These are phyloP conservation scores for Stemphylium vesicarium DNA, from an alignment of 2,329 filamentous ascomycete genomes.

Conservation along the genomic window DNA sequence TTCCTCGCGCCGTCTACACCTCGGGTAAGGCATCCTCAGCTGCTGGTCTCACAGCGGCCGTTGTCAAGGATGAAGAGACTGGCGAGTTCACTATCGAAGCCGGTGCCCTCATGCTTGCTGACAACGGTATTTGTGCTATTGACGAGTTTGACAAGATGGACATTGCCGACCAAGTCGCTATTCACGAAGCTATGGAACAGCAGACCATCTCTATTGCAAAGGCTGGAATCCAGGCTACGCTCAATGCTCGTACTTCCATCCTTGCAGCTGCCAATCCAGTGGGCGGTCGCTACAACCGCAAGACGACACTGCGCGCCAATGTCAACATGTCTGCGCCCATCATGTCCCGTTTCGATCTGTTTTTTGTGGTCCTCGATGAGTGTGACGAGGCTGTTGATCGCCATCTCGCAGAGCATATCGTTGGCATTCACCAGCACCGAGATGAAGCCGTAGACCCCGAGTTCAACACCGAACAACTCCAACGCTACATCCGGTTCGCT, in stretches of 20 bases:
- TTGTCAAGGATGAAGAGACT: slow-evolving; percentile 97
- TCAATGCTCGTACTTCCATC: slow-evolving; percentile 94
- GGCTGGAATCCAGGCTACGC: slow-evolving; percentile 94
- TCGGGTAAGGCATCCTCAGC: slow-evolving; percentile 97
- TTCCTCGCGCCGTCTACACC: slow-evolving; percentile 96
- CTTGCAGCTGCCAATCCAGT: slow-evolving; percentile 96
- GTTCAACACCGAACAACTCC: slow-evolving; percentile 93
- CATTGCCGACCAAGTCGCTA: slow-evolving; percentile 93
- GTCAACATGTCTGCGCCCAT: slow-evolving; percentile 99
- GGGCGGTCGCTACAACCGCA: slow-evolving; percentile 95
- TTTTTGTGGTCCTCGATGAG: slow-evolving; percentile 97
- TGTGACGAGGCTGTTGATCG: slow-evolving; percentile 92
- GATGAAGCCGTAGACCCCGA: slow-evolving; percentile 92
- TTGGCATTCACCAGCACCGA: slow-evolving; percentile 88
- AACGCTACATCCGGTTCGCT: slow-evolving; percentile 96
- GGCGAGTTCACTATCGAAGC: slow-evolving; percentile 99
- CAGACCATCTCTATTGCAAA: slow-evolving; percentile 99
- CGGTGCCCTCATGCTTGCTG: slow-evolving; percentile 93
- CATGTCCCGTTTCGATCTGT: slow-evolving; percentile 98
- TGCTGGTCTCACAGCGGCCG: slow-evolving; percentile 94
- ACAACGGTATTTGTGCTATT: slow-evolving; percentile 97
- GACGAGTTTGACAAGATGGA: slow-evolving; percentile 99
- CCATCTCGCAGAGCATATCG: slow-evolving; percentile 92
- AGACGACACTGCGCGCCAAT: slow-evolving; percentile 89
- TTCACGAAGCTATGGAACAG: slow-evolving; percentile 99